Base-by-base conservation (phyloP, 345 rosid species). In the Aegle marmelos region DNA sequence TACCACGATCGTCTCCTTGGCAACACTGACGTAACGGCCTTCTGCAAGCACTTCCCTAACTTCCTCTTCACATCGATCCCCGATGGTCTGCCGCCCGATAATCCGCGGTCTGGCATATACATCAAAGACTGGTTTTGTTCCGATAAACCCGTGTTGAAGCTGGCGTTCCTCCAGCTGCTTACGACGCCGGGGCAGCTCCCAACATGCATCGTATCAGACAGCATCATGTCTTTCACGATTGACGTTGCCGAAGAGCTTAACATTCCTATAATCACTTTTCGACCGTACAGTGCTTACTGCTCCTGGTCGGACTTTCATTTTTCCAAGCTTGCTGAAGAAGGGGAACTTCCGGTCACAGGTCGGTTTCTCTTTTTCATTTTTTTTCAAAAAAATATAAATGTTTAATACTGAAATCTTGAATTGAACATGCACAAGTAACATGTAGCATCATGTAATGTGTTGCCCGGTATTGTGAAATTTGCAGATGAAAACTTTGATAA, bases 321-420 rank as follows among this genome's bases (percentile, higher is more conserved):
- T 19, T 88, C 80, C 33, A 78, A 83, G 30, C 74, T 87, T 21
- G 56, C 88, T 39, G 78, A 80, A 30, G 85, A 85, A 0, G 77
- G 81, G 1, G 84, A 87, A 66, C 74, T 90, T 67, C 91, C 94
- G 4, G 73, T 83, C 45, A 50, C n/a, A 85, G 88, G 90, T 80
- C 0, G 34, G 37, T 7, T 30, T 25, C 33, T 31, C 8, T 19
- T 31, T 50, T 45, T 41, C 33, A 31, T 31, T 31, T 36, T 48
- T 19, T 48, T 48, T 48, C 13, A 45, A 3, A 48, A 7, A 11
- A 3, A 11, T 48, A 11, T 16, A 16, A n/a, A n/a, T n/a, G n/a
- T 17, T 4, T 4, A 50, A 50, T 11, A 11, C 16, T 11, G 50
- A 41, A 41, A 41, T 41, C 50, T 41, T 11, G 16, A 10, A 41